Base-by-base conservation (phyloP, 2,329 filamentous ascomycete genomes). In the Cryphonectria naterciae region DNA sequence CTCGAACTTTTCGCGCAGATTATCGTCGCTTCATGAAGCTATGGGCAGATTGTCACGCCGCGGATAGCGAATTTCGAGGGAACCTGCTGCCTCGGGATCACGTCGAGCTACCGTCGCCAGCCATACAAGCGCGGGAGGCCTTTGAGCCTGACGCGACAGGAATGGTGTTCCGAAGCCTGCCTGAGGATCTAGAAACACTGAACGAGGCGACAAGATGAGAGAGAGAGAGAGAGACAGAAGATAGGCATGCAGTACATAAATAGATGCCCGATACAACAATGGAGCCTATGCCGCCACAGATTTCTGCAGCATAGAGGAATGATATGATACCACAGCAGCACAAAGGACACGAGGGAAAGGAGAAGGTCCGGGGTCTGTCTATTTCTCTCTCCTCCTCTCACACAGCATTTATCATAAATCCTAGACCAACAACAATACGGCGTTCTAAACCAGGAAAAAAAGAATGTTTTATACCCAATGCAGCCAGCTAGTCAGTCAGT, bases 51-150 rank as follows among this genome's bases (percentile, higher is more conserved):
- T 85, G 83, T 58, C 84, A 86, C 70, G 81, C 78, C 73, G 81
- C 81, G 15, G 85, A 86, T 72, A 80, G 80, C 69, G 82, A 84
- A 67, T 85, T 85, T 69, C 79, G 81, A 35, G 83, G 82, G 10
- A 80, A 85, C 37, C 79, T 83, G 1, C 85, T 85, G 68, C 84
- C 84, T 4, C 79, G 79, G 7, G 81, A 83, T 74, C 83, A 81
- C 64, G 80, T 84, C 69, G 84, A 86, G 75, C 76, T 86, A 13
- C 83, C 83, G 6, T 85, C 84, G 54, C 84, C 84, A 19, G 81
- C 85, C 68, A 81, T 86, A n/a, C 76, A 77, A 41, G 78, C 83
- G 1, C 72, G 74, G 13, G 74, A 76, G 28, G 72, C 62, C 17
- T 69, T 56, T 25, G 70, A 69, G 56, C 70, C 69, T 17, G 70